A percentile compares a stretch with the other conserved stretches of the same genome.
phyloP scores from a whole-genome alignment of 2,329 filamentous ascomycete genomes.

The Cladosporium phlei region DNA sequence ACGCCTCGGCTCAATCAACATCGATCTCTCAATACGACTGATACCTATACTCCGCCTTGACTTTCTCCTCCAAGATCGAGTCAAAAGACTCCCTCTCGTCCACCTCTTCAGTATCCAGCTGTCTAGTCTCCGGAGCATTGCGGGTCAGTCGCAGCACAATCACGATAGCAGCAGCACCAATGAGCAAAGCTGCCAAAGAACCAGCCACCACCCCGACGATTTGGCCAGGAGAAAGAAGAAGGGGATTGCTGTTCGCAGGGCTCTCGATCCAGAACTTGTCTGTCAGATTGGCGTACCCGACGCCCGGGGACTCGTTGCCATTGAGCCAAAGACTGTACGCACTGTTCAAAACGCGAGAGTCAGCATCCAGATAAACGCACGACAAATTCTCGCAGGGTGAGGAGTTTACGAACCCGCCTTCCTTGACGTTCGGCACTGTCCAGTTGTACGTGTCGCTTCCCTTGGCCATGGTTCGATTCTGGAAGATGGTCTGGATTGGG shows the following conservation, averaged over 20 bases:
- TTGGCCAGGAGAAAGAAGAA: neutral
- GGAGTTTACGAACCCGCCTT: neutral
- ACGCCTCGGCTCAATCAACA: no score
- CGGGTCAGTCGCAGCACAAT: neutral
- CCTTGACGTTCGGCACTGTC: neutral
- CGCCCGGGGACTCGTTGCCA: neutral
- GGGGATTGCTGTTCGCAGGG: neutral
- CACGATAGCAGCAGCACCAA: neutral
- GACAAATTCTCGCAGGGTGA: neutral
- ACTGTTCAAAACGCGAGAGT: neutral
- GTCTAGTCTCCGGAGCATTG: neutral
- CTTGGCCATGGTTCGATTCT: neutral
- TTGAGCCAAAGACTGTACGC: constrained; percentile 2
- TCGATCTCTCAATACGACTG: no score
- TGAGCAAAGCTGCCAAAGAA: neutral
- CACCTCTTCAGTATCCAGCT: neutral
- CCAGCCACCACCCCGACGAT: neutral
- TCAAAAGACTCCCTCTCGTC: neutral
- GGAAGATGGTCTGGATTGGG: neutral
- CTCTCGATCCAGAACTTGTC: neutral
- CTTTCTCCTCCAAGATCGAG: neutral
- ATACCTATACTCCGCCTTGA: neutral
- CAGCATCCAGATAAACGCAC: neutral
- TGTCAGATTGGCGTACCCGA: neutral
- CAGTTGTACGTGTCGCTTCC: neutral